phyloP scores from a whole-genome alignment of 1,284 basidiomycete genomes.

The Leccinum pachyderme region DNA sequence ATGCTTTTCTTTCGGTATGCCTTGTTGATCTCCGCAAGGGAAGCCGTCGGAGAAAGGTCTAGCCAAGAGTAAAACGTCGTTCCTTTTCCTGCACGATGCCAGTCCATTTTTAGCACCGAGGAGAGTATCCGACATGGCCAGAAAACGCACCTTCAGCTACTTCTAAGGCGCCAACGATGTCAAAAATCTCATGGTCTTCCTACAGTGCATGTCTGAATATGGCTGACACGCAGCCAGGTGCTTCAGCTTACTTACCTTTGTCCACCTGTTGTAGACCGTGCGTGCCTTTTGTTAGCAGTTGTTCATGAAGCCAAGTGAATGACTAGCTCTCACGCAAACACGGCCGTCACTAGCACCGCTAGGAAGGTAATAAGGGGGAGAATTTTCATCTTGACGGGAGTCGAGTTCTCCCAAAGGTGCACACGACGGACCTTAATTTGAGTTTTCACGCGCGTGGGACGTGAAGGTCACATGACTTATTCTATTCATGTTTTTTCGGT shows the following conservation, averaged over 20 bases:
- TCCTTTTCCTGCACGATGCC: constrained; percentile 60
- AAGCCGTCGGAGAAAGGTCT: constrained; percentile 67
- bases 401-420: background rate
- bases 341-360: constrained; percentile 42
- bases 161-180: constrained; percentile 86
- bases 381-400: constrained; percentile 38
- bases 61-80: constrained; percentile 90
- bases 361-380: constrained; percentile 40
- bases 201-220: constrained; percentile 31
- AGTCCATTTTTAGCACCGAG: constrained; percentile 4
- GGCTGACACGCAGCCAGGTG: constrained; percentile 6
- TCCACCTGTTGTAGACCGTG: constrained; percentile 49
- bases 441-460: background rate
- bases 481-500: background rate
- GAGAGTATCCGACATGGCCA: background rate
- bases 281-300: constrained; percentile 2
- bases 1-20: constrained; percentile 90
- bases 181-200: constrained; percentile 95
- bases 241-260: constrained; percentile 48
- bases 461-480: constrained; percentile 19
- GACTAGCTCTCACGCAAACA: constrained; percentile 44
- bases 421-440: background rate
- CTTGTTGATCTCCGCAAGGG: constrained; percentile 73
- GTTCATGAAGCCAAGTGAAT: background rate
- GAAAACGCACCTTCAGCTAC: constrained; percentile 65